phyloP scores from a whole-genome alignment of 495 filamentous ascomycete species.

The Umbilicaria muhlenbergii region DNA sequence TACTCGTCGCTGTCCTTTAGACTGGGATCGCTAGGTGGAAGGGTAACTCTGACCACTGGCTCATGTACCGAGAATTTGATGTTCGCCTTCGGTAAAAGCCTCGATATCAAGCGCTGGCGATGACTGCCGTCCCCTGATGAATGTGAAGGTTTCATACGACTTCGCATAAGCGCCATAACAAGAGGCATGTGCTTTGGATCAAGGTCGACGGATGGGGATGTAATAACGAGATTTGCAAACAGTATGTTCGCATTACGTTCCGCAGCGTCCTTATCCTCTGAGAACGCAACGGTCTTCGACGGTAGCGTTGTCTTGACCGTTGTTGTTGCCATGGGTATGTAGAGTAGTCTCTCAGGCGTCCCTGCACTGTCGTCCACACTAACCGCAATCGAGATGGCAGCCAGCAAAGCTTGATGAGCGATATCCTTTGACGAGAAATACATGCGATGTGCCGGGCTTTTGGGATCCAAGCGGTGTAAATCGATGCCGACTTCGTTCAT shows the following conservation, averaged over 20 bases:
- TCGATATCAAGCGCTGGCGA: slow-evolving; percentile 61
- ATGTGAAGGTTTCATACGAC: slow-evolving; percentile 34
- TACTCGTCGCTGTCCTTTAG: slow-evolving; percentile 46
- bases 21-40: slow-evolving; percentile 58
- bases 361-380: slow-evolving; percentile 78
- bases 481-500: slow-evolving; percentile 96
- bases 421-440: slow-evolving; percentile 91
- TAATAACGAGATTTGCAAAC: slow-evolving; percentile 89
- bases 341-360: slow-evolving; percentile 73
- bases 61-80: slow-evolving; percentile 95
- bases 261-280: slow-evolving; percentile 54
- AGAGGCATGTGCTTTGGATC: slow-evolving; percentile 85
- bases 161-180: slow-evolving; percentile 55
- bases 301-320: slow-evolving; percentile 90
- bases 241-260: slow-evolving; percentile 93
- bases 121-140: slow-evolving; percentile 20
- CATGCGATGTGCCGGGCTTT: slow-evolving; percentile 93
- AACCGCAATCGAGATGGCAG: slow-evolving; percentile 80
- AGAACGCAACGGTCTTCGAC: slow-evolving; percentile 78
- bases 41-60: slow-evolving; percentile 74
- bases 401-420: slow-evolving; percentile 86
- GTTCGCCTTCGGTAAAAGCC: slow-evolving; percentile 81
- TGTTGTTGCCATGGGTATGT: slow-evolving; percentile 95
- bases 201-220: slow-evolving; percentile 89
- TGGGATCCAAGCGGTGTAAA: slow-evolving; percentile 80